phyloP scores from a whole-genome alignment of 352 stramenopile species.

The Pythium sp. region DNA sequence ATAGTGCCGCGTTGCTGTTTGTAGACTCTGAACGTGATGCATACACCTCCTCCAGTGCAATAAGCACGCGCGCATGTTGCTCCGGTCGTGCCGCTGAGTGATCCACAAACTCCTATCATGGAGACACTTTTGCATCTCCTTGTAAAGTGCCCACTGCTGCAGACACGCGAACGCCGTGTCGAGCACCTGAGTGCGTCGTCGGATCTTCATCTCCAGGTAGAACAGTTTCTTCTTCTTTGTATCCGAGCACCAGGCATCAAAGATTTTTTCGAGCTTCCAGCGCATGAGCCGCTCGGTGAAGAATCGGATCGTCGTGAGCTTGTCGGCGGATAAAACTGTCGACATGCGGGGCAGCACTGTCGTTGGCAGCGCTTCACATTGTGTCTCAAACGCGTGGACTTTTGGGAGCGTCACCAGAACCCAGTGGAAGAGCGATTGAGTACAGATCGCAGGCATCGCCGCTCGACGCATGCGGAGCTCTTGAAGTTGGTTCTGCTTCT shows the following conservation, averaged over 20 bases:
- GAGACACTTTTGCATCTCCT: constrained; percentile 23
- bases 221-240: constrained; percentile 11
- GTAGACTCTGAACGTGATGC: not conserved
- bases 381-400: constrained; percentile 18
- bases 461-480: constrained; percentile 23
- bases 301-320: constrained; percentile 9
- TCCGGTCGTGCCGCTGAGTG: constrained; percentile 25
- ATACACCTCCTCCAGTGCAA: constrained; percentile 24
- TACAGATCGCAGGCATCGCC: constrained; percentile 29
- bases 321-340: not conserved
- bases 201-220: constrained; percentile 12
- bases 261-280: constrained; percentile 20
- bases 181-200: constrained; percentile 24
- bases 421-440: constrained; percentile 50
- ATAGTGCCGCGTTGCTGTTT: not conserved
- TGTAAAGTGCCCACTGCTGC: constrained; percentile 37
- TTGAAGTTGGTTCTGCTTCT: constrained; percentile 23
- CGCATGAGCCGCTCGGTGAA: constrained; percentile 18
- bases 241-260: constrained; percentile 18
- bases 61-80: constrained; percentile 20
- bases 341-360: constrained; percentile 30
- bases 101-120: constrained; percentile 38
- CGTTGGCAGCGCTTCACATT: constrained; percentile 28
- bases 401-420: constrained; percentile 33
- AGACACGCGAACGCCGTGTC: constrained; percentile 42